Evolutionary conservation across 306 rosid genomes (phyloP), one percentile per base, ranked within the genome.

Genomic region (Cicer judaicum): DNA sequence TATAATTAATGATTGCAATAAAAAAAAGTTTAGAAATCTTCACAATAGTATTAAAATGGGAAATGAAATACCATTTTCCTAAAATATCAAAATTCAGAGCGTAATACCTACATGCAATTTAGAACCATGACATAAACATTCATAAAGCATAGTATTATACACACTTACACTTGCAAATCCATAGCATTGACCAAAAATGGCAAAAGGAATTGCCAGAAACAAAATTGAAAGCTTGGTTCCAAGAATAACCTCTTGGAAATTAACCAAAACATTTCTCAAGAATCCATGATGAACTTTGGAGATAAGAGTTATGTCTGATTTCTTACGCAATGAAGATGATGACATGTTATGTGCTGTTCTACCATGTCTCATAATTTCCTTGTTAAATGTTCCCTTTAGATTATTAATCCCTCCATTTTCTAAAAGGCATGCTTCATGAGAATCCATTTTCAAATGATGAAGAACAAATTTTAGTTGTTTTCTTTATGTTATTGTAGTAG

Each of bases 191-290:
- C 91, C 94, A 10, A 74, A 9, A 34, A 92, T 81, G 75, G 92
- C 96, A 0, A 90, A 68, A 0, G 96, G 92, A 73, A 92, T n/a
- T n/a, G n/a, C n/a, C n/a, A n/a, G 92, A 62, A 93, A 91, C 0
- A 93, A 80, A 63, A 89, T 53, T 0, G 83, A 80, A 36, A 93
- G 96, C 60, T 91, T 93, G 8, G 98, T 93, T 7, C 96, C 98
- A 21, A 91, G 59, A 67, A 86, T 42, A 56, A 91, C 96, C 81
- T 89, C 93, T 72, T 91, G 98, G 2, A 88, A 61, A 10, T 90
- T 90, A 5, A 64, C 64, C 16, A 90, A 65, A 13, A 88, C 4
- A 0, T 61, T 60, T 10, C 87, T 77, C 0, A 92, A 86, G 7
- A 78, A 44, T 0, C 24, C 16, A 47, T n/a, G n/a, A n/a, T 14